Base-by-base conservation (phyloP, 106 monocot genomes). In the Phalaenopsis aphrodite region DNA sequence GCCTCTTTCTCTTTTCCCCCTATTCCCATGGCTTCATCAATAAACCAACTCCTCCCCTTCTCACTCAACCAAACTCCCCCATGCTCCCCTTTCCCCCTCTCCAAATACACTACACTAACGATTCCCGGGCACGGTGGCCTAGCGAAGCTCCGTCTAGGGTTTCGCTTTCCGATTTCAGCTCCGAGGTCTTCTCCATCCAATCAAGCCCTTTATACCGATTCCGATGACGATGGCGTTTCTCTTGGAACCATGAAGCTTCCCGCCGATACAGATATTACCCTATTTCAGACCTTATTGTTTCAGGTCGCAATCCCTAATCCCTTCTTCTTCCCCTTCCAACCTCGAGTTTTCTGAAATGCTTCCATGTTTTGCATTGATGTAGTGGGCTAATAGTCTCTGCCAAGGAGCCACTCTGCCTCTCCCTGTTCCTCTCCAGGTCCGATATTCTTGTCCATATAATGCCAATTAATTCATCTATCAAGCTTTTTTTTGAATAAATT, bases 371-470 rank as follows among this genome's bases (percentile, higher is more conserved):
- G 0, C 1, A 30, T 9, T 30, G 30, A 30, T 30, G 46, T 85
- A 94, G 97, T 98, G 97, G 94, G 97, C 90, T 39, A 98, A 98
- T 38, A 98, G 94, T 72, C 83, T 98, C 39, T 90, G 87, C 81
- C 97, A 98, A 80, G 97, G 94, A 79, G 91, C 97, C 3, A 94
- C 86, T 78, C 74, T 92, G 8, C 97, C 97, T 0, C 89, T 98
- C 82, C 93, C 97, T 11, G 81, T 88, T 1, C 97, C 97, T 79
- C 84, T 94, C 5, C 92, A 94, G 97, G 96, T 97, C 71, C 43
- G 82, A n/a, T n/a, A n/a, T n/a, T n/a, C n/a, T n/a, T n/a, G n/a
- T n/a, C n/a, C n/a, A n/a, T n/a, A n/a, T n/a, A n/a, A n/a, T 64
- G 64, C 21, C 64, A 52, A 52, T 52, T 52, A 11, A 52, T 12